Conservation (phyloP, 2,329 filamentous ascomycete species). For the Zymoseptoria crescenta region DNA sequence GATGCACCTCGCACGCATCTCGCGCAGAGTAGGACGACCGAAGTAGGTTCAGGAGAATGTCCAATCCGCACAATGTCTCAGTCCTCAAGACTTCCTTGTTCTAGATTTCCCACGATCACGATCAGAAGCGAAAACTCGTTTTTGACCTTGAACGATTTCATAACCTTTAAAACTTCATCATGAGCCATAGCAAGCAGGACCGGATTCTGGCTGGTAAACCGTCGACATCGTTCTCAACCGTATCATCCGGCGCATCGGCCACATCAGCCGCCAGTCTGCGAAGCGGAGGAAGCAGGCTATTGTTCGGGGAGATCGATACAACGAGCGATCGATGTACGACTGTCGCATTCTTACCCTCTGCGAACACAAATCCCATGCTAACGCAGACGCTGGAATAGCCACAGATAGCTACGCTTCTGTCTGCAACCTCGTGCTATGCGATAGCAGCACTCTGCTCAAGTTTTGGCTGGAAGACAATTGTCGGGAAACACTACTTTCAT, state of each 20-base stretch:
- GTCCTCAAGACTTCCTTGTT: slow-evolving; percentile 9
- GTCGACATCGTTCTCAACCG: slow-evolving; percentile 27
- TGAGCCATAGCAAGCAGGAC: slow-evolving; percentile 23
- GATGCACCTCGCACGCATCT: slow-evolving; percentile 1
- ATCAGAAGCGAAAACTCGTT: slow-evolving; percentile 8
- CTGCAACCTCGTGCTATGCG: slow-evolving; percentile 43
- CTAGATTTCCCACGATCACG: slow-evolving; percentile 13
- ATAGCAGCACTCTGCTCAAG: slow-evolving; percentile 41
- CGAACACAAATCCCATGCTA: slow-evolving; percentile 7
- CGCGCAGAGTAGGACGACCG: slow-evolving; percentile 1
- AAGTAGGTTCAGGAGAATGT: slow-evolving; percentile 1
- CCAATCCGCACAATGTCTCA: slow-evolving; percentile 15
- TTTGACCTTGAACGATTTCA: slow-evolving; percentile 11
- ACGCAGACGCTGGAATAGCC: slow-evolving; percentile 28
- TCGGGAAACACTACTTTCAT: slow-evolving; percentile 38
- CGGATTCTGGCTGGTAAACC: slow-evolving; percentile 27
- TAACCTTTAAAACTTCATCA: slow-evolving; percentile 16
- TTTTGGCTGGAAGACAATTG: slow-evolving; percentile 44
- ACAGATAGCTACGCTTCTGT: slow-evolving; percentile 39
- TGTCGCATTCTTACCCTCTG: not conserved
- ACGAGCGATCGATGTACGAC: slow-evolving; percentile 33
- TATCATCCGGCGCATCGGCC: slow-evolving; percentile 26
- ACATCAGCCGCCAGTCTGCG: slow-evolving; percentile 29
- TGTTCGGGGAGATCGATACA: slow-evolving; percentile 45
- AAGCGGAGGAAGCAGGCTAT: slow-evolving; percentile 31